Evolutionary conservation across 2,329 filamentous ascomycete genomes (phyloP).

Genomic region (Bipolaris victoriae): DNA sequence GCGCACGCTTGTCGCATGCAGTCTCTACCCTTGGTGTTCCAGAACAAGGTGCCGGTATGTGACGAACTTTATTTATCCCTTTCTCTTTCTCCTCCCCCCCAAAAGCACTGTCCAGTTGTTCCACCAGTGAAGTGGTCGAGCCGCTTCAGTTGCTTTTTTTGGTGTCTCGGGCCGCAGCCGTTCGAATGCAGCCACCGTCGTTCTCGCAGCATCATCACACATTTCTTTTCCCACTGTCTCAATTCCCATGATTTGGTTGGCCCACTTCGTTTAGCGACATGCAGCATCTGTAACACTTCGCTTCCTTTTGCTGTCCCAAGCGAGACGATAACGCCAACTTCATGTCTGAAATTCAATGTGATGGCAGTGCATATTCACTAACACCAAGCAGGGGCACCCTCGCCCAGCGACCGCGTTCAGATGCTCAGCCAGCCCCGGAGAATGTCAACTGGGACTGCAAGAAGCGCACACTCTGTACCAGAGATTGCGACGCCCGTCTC

Average conservation of each 20-base stretch:
- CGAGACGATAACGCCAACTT: constrained; percentile 15
- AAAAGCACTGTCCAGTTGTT: constrained; percentile 37
- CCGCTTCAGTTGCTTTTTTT: constrained; percentile 38
- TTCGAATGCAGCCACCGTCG: constrained; percentile 29
- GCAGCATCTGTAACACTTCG: constrained; percentile 33
- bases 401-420: constrained; percentile 49
- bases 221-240: constrained; percentile 16
- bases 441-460: constrained; percentile 47
- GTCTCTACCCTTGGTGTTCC: constrained; percentile 48
- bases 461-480: constrained; percentile 47
- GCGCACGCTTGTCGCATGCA: constrained; percentile 56
- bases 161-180: constrained; percentile 31
- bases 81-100: constrained; percentile 6
- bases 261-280: constrained; percentile 32
- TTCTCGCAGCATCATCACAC: constrained; percentile 25
- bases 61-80: constrained; percentile 16
- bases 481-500: constrained; percentile 47
- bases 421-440: constrained; percentile 48
- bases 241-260: constrained; percentile 18
- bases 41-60: constrained; percentile 48
- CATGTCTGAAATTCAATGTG: constrained; percentile 21
- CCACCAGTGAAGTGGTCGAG: constrained; percentile 19
- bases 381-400: constrained; percentile 40
- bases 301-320: constrained; percentile 11
- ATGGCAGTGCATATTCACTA: constrained; percentile 28